A percentile compares a stretch with the other conserved stretches of the same genome.
Evolutionary conservation across 352 stramenopile genomes (phyloP).

Genomic region (Globisporangium spiculum): DNA sequence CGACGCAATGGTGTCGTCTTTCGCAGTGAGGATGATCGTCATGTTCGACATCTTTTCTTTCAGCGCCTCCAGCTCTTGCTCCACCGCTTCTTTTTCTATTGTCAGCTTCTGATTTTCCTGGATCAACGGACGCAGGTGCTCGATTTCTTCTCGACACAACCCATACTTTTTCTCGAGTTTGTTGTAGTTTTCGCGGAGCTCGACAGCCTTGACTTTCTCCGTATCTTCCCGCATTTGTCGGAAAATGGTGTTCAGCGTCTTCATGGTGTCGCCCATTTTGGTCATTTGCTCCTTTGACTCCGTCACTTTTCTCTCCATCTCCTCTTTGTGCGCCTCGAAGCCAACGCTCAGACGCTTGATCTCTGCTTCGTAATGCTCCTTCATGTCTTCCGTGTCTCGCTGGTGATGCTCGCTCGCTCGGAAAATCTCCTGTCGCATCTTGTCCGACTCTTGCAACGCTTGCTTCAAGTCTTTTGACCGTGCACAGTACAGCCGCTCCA

Average conservation of each 20-base stretch:
- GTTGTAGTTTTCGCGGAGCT: conserved; percentile 77
- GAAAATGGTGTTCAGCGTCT: conserved; percentile 92
- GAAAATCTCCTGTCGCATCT: conserved; percentile 32
- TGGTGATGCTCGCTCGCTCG: conserved; percentile 34
- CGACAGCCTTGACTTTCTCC: conserved; percentile 85
- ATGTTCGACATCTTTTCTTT: conserved; percentile 44
- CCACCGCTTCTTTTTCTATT: conserved; percentile 31
- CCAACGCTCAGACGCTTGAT: conserved; percentile 38
- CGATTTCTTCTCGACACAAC: conserved; percentile 49
- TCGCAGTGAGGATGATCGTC: conserved; percentile 37
- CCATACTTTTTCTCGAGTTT: conserved; percentile 77
- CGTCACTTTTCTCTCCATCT: conserved; percentile 66
- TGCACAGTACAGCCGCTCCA: conserved; percentile 52
- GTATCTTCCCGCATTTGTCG: conserved; percentile 91
- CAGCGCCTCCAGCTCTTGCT: conserved; percentile 29
- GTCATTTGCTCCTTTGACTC: conserved; percentile 80
- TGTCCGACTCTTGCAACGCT: conserved; percentile 36
- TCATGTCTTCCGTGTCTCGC: conserved; percentile 37
- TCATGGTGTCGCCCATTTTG: conserved; percentile 92
- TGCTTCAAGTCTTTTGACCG: conserved; percentile 33
- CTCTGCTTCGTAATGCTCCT: conserved; percentile 48
- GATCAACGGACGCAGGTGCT: conserved; percentile 53
- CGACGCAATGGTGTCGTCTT: conserved; percentile 63
- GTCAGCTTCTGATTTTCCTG: conserved; percentile 49
- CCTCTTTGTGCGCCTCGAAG: conserved; percentile 51